Evolutionary conservation across 2,329 filamentous ascomycete species (phyloP).

Genomic region (Salinomyces thailandicus): DNA sequence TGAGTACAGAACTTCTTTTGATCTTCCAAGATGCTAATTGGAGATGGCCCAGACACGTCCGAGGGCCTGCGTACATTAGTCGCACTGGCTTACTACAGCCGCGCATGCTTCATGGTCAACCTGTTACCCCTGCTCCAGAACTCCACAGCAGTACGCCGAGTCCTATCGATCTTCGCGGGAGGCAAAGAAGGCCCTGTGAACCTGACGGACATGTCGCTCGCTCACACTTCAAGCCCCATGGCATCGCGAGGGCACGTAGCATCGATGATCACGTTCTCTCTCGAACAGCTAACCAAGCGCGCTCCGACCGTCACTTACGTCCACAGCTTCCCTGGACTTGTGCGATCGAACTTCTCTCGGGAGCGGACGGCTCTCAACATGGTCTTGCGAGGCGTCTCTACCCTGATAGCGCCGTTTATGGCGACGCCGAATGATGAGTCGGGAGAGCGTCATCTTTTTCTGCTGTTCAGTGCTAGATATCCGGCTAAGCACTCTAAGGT

Average conservation of each 20-base stretch:
- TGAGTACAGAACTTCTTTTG: constrained; percentile 4
- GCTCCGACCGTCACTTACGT: constrained; percentile 21
- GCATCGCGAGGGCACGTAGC: constrained; percentile 12
- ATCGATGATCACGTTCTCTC: constrained; percentile 18
- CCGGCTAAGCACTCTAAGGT: constrained; percentile 10
- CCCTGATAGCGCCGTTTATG: constrained; percentile 13
- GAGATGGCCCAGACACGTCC: constrained; percentile 15
- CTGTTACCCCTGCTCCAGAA: constrained; percentile 27
- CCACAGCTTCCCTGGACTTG: constrained; percentile 23
- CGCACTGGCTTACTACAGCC: constrained; percentile 26
- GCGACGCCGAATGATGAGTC: constrained; percentile 20
- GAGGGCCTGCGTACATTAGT: constrained; percentile 28
- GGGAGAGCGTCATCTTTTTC: constrained; percentile 28
- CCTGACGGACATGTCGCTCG: constrained; percentile 16
- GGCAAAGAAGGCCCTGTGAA: constrained; percentile 20
- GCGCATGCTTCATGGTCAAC: constrained; percentile 30
- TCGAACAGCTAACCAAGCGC: constrained; percentile 15
- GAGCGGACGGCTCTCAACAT: constrained; percentile 6
- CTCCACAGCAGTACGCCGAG: constrained; percentile 15
- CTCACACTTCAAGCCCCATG: constrained; percentile 10
- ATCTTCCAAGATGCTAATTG: neutral
- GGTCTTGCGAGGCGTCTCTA: constrained; percentile 8
- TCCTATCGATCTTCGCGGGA: constrained; percentile 19
- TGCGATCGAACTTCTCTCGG: constrained; percentile 16
- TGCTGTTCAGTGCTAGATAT: constrained; percentile 27